Conservation (phyloP, 495 filamentous ascomycete genomes). For the Staphylotrichum longicolle region DNA sequence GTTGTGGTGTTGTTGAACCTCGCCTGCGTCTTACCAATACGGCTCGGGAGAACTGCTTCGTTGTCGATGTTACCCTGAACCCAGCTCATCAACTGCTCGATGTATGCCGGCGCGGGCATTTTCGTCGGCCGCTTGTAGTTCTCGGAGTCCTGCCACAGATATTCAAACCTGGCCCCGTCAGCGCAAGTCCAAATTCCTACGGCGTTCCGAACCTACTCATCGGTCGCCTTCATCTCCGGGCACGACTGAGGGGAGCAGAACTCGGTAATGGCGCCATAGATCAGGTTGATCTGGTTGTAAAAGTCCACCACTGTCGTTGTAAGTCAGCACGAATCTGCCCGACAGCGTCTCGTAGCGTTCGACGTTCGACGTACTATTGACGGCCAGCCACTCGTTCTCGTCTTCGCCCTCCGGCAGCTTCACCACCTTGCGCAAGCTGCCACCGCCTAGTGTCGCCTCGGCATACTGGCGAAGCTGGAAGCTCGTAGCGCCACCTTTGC, state of each 20-base stretch:
- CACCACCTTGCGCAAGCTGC: slow-evolving; percentile 92
- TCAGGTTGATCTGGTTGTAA: slow-evolving; percentile 98
- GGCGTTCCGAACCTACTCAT: slow-evolving; percentile 65
- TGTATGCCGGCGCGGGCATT: slow-evolving; percentile 95
- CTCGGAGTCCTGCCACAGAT: slow-evolving; percentile 95
- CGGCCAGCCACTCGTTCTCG: slow-evolving; percentile 94
- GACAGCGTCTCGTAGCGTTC: too few relatives aligned
- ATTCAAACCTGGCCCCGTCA: slow-evolving; percentile 71
- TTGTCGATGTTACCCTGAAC: slow-evolving; percentile 94
- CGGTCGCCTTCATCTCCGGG: slow-evolving; percentile 98
- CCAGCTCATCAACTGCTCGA: slow-evolving; percentile 97
- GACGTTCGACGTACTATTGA: slow-evolving; percentile 65
- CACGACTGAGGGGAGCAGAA: slow-evolving; percentile 97
- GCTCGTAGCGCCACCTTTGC: slow-evolving; percentile 82
- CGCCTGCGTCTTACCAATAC: slow-evolving; percentile 63
- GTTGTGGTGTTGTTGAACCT: neutral
- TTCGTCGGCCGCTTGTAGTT: slow-evolving; percentile 94
- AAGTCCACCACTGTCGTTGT: slow-evolving; percentile 82
- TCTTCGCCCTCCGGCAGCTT: slow-evolving; percentile 96
- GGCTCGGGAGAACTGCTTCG: slow-evolving; percentile 87
- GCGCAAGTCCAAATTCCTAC: neutral
- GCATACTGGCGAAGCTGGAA: slow-evolving; percentile 98
- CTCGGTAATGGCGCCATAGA: slow-evolving; percentile 97
- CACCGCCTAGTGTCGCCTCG: slow-evolving; percentile 92
- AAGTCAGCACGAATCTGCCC: slow-evolving; percentile 16